Percentiles rank a stretch among this genome's conserved stretches.
Conservation (phyloP, 2,329 filamentous ascomycete species). For the Scedosporium boydii region DNA sequence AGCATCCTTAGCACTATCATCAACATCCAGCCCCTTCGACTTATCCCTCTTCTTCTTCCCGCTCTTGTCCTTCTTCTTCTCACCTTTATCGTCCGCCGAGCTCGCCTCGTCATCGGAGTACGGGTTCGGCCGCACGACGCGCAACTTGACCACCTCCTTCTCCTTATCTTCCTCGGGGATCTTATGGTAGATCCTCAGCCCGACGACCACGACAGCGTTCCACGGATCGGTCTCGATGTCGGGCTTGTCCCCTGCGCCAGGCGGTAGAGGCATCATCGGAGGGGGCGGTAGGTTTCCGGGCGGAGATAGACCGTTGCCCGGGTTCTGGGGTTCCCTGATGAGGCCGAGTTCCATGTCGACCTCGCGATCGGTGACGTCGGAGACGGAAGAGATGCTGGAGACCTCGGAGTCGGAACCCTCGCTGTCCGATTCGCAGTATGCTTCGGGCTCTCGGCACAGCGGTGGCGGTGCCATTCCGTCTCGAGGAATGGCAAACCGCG, state of each 20-base stretch:
- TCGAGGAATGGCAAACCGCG: not conserved
- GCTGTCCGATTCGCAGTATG: not conserved
- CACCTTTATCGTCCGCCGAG: constrained; percentile 13
- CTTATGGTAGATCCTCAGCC: constrained; percentile 35
- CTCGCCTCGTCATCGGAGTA: constrained; percentile 17
- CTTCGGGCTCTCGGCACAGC: not conserved
- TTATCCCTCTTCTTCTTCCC: constrained; percentile 10
- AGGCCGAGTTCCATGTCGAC: not conserved
- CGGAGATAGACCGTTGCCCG: not conserved
- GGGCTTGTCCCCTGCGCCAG: not conserved
- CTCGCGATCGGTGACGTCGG: constrained; percentile 3
- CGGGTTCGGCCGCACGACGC: constrained; percentile 27
- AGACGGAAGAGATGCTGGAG: not conserved
- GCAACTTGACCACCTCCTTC: constrained; percentile 26
- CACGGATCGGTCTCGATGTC: constrained; percentile 16
- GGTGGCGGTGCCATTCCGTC: not conserved
- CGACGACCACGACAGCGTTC: constrained; percentile 31
- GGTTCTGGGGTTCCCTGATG: not conserved
- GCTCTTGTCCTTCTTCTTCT: constrained; percentile 7
- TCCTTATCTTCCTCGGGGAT: constrained; percentile 21
- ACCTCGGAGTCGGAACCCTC: not conserved
- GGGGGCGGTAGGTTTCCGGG: not conserved
- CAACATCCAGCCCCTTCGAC: constrained; percentile 29
- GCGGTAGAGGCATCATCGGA: not conserved
- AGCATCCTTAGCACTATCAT: constrained; percentile 36